Percentiles rank a stretch among this genome's conserved stretches.
Evolutionary conservation across 805 yeast species (phyloP).

Genomic region (Starmerella floricola): DNA sequence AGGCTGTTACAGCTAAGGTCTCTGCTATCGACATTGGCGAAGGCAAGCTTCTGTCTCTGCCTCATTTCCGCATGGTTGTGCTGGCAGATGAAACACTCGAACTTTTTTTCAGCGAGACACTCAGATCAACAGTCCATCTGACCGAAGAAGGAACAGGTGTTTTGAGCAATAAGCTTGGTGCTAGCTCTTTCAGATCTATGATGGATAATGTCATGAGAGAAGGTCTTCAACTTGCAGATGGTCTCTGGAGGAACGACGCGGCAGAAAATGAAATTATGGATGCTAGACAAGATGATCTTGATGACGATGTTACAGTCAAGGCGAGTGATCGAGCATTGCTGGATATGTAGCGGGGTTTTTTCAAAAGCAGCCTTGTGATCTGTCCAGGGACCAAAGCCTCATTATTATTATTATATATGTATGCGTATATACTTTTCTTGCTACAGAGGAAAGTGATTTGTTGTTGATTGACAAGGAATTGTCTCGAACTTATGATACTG

Average conservation of each 20-base stretch:
- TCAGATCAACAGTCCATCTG: constrained; percentile 57
- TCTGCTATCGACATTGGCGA: no score
- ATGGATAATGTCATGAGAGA: constrained; percentile 86
- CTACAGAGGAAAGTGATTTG: no score
- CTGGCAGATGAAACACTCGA: constrained; percentile 91
- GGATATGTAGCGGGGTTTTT: constrained; percentile 17
- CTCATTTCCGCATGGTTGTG: constrained; percentile 89
- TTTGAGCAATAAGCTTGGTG: constrained; percentile 37
- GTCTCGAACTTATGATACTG: no score
- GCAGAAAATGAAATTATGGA: constrained; percentile 27
- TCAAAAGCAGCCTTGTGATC: background rate
- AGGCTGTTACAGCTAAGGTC: background rate
- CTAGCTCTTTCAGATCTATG: constrained; percentile 58
- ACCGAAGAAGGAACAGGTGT: constrained; percentile 35
- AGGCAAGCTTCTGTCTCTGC: constrained; percentile 8
- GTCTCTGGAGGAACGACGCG: constrained; percentile 80
- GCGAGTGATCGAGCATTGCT: constrained; percentile 29
- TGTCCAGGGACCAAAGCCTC: no score
- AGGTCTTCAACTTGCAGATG: constrained; percentile 81
- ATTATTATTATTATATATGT: no score
- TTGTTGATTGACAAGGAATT: no score
- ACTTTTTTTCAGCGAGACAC: constrained; percentile 58
- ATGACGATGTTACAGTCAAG: constrained; percentile 23
- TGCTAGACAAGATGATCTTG: constrained; percentile 24
- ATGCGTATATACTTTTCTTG: no score